A percentile compares a stretch with the other conserved stretches of the same genome.
Conservation (phyloP, 2,329 filamentous ascomycete genomes). For the Colletotrichum filicis region DNA sequence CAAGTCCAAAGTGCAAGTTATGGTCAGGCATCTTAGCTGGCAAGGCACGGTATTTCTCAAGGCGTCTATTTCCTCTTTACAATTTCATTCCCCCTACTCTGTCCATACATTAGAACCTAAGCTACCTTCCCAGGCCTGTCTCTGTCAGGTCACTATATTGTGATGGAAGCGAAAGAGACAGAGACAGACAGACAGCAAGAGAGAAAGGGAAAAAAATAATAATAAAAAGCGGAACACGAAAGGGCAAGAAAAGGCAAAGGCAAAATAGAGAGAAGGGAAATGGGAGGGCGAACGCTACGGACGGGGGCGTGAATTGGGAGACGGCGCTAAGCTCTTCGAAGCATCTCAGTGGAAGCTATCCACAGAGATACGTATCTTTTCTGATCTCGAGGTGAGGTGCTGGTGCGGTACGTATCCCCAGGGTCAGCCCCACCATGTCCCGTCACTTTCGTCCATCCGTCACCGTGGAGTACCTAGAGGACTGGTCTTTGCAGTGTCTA, state of each 20-base stretch:
- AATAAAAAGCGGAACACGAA: slow-evolving; percentile 20
- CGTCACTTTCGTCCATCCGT: neutral
- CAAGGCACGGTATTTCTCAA: neutral
- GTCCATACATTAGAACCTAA: too few relatives aligned
- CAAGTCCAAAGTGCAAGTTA: neutral
- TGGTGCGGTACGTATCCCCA: neutral
- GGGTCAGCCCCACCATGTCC: slow-evolving; percentile 2
- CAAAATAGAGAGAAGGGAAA: slow-evolving; percentile 19
- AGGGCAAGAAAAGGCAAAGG: neutral
- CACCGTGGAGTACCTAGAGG: too few relatives aligned
- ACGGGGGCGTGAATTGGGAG: slow-evolving; percentile 9
- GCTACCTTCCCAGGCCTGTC: neutral
- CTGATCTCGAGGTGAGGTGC: neutral
- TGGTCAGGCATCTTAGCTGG: neutral
- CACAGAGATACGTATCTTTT: neutral
- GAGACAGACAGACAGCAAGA: neutral
- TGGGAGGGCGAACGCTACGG: slow-evolving; percentile 9
- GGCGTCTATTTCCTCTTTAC: neutral
- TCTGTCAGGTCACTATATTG: neutral
- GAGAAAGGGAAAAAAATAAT: neutral
- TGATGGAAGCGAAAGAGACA: neutral
- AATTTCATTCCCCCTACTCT: too few relatives aligned
- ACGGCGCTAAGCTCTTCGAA: slow-evolving; percentile 12
- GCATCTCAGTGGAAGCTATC: neutral
- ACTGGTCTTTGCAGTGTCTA: neutral